These are phyloP conservation scores for Sphaceloma murrayae DNA, from an alignment of 2,329 filamentous ascomycete genomes.

Conservation along the genomic window DNA sequence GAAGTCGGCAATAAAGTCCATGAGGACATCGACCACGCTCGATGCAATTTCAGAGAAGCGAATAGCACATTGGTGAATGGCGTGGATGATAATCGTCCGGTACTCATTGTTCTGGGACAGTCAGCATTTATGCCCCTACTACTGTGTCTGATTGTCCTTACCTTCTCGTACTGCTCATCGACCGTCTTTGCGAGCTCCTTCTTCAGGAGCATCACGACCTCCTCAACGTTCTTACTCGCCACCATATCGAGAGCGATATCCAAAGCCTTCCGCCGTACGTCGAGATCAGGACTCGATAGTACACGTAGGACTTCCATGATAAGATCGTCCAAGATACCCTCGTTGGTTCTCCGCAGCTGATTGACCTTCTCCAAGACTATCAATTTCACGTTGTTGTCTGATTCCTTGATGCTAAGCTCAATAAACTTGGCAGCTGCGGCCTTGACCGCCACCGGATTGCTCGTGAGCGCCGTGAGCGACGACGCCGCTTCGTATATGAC, in stretches of 20 bases:
- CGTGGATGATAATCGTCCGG: conserved; percentile 87
- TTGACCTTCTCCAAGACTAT: conserved; percentile 94
- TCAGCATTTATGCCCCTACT: conserved; percentile 21
- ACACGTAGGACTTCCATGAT: conserved; percentile 96
- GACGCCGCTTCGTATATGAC: conserved; percentile 97
- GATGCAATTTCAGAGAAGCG: conserved; percentile 97
- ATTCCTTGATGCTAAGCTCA: conserved; percentile 91
- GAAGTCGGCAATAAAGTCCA: conserved; percentile 99
- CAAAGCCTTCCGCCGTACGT: conserved; percentile 86
- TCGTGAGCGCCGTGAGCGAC: conserved; percentile 84
- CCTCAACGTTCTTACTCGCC: conserved; percentile 96
- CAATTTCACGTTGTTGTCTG: conserved; percentile 98
- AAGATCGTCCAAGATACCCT: conserved; percentile 83
- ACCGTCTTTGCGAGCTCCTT: conserved; percentile 97
- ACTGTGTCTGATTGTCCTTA: conserved; percentile 21
- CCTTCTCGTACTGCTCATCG: conserved; percentile 95
- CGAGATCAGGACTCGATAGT: conserved; percentile 87
- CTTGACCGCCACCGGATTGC: conserved; percentile 94
- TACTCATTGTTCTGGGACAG: conserved; percentile 66
- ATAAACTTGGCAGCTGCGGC: conserved; percentile 94
- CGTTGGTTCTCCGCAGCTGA: conserved; percentile 74
- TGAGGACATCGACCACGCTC: conserved; percentile 89
- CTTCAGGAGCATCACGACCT: conserved; percentile 90
- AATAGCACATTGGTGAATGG: conserved; percentile 96
- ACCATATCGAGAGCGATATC: conserved; percentile 93